Percentiles rank a stretch among this genome's conserved stretches.
These are phyloP conservation scores for Polychaeton citri DNA, from an alignment of 2,329 filamentous ascomycete species.

Conservation along the genomic window DNA sequence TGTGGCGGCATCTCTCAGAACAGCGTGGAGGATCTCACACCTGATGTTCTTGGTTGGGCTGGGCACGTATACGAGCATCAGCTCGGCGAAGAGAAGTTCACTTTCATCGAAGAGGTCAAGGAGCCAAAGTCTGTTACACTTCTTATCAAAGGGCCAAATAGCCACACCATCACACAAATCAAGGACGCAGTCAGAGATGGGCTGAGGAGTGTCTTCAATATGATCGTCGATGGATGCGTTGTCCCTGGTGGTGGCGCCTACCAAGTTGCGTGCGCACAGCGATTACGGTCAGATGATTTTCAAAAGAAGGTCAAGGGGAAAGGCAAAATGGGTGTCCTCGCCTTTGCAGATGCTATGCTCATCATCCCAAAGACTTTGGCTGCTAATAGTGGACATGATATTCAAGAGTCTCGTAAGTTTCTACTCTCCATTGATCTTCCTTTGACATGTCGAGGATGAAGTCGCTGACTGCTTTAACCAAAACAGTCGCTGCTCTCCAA, in stretches of 20 bases:
- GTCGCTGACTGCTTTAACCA: not conserved
- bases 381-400: conserved; percentile 89
- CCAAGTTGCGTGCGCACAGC: conserved; percentile 82
- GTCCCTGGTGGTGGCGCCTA: conserved; percentile 91
- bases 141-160: conserved; percentile 94
- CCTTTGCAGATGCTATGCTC: conserved; percentile 87
- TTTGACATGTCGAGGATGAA: conserved; percentile 1
- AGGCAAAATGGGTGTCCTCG: conserved; percentile 87
- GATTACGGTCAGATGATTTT: conserved; percentile 78
- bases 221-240: conserved; percentile 95
- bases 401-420: conserved; percentile 79
- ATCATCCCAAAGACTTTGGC: conserved; percentile 96
- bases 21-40: conserved; percentile 83
- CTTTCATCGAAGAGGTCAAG: conserved; percentile 96
- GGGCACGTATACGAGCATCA: conserved; percentile 95
- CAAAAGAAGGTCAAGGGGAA: conserved; percentile 90
- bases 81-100: conserved; percentile 97
- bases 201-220: conserved; percentile 94
- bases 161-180: conserved; percentile 92
- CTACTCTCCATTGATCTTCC: conserved; percentile 1
- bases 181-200: conserved; percentile 94
- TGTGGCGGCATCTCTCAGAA: conserved; percentile 89
- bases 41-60: conserved; percentile 87
- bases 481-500: conserved; percentile 68
- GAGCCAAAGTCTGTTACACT: conserved; percentile 96